Conservation (phyloP, 2,329 filamentous ascomycete genomes). For the Xylariaceae sp. region DNA sequence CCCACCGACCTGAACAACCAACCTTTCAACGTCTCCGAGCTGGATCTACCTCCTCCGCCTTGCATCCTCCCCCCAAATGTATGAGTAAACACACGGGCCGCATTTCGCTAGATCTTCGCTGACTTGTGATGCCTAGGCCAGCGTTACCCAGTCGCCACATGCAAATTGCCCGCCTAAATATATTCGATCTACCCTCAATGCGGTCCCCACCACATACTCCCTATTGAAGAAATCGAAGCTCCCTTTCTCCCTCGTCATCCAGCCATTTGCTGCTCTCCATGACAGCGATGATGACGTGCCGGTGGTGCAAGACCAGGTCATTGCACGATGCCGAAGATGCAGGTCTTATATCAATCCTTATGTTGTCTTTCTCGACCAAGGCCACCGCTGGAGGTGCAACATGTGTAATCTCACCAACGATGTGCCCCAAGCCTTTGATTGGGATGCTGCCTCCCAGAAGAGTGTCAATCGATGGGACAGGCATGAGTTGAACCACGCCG, state of each 20-base stretch:
- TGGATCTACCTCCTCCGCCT: constrained; percentile 86
- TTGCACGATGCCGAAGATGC: constrained; percentile 92
- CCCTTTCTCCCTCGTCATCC: constrained; percentile 91
- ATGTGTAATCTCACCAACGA: constrained; percentile 99
- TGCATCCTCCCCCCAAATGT: constrained; percentile 91
- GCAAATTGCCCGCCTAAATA: constrained; percentile 93
- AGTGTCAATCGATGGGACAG: constrained; percentile 88
- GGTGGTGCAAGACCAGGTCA: constrained; percentile 93
- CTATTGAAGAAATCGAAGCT: constrained; percentile 95
- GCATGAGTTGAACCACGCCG: constrained; percentile 89
- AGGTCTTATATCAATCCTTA: constrained; percentile 98
- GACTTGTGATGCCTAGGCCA: constrained; percentile 54
- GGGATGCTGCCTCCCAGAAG: constrained; percentile 90
- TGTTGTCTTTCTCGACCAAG: constrained; percentile 92
- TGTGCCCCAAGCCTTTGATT: constrained; percentile 98
- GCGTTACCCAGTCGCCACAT: constrained; percentile 83
- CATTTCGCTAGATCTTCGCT: background rate
- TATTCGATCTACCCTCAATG: constrained; percentile 91
- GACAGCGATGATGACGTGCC: constrained; percentile 89
- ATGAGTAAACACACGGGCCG: constrained; percentile 39
- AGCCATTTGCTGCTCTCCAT: constrained; percentile 89
- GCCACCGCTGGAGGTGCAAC: constrained; percentile 97
- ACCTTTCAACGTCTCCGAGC: constrained; percentile 88
- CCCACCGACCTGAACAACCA: constrained; percentile 88
- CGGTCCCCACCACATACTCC: constrained; percentile 85